These are phyloP conservation scores for Ophiostoma quercus DNA, from an alignment of 2,329 filamentous ascomycete genomes.

Conservation along the genomic window DNA sequence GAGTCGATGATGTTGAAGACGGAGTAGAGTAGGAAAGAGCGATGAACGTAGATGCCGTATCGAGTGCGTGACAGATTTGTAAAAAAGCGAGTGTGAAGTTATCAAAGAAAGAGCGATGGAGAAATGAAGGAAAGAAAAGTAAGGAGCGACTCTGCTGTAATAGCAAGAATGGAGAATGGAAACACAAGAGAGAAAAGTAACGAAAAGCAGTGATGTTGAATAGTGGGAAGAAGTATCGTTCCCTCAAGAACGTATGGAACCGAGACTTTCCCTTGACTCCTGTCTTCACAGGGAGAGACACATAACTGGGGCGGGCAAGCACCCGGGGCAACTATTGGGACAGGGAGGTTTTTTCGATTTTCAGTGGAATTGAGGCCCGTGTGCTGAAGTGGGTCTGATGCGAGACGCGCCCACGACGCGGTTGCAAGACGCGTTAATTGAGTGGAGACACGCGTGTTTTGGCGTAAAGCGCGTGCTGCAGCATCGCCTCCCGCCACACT, in stretches of 20 bases:
- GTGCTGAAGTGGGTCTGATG: background rate
- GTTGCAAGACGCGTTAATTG: background rate
- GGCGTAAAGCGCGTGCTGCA: background rate
- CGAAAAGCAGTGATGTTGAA: background rate
- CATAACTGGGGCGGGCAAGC: constrained; percentile 7
- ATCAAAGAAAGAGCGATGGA: background rate
- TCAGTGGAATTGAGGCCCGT: constrained; percentile 14
- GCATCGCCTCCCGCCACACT: background rate
- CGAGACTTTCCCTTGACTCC: constrained; percentile 7
- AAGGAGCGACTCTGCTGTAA: background rate
- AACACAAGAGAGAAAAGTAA: background rate
- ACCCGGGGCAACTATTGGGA: constrained; percentile 17
- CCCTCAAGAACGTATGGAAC: background rate
- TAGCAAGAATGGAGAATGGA: background rate
- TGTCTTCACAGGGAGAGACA: constrained; percentile 8
- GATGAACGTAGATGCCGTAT: constrained; percentile 5
- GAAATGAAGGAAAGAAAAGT: background rate
- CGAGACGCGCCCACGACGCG: constrained; percentile 12
- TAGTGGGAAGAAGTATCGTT: background rate
- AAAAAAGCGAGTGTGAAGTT: background rate
- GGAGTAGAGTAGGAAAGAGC: constrained; percentile 7
- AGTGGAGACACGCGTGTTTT: background rate
- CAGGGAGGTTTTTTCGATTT: constrained; percentile 10
- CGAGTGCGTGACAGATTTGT: background rate
- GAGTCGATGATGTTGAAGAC: background rate